Percentiles rank a stretch among this genome's conserved stretches.
These are phyloP conservation scores for Chaetothyriales sp. DNA, from an alignment of 2,329 filamentous ascomycete genomes.

Conservation along the genomic window DNA sequence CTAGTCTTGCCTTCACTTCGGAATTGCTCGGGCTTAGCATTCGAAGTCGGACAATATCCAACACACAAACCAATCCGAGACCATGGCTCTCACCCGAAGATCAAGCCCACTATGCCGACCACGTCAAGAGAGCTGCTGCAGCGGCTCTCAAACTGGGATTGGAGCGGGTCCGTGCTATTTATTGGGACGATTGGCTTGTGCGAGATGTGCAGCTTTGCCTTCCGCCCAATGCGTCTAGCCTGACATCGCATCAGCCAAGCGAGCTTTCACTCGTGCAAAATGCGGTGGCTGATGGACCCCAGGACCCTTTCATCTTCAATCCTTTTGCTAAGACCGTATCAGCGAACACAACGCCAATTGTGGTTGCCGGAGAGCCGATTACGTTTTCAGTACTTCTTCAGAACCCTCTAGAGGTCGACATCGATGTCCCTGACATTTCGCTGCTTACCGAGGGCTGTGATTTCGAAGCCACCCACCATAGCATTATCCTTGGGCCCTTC, in stretches of 20 bases:
- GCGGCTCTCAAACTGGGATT: constrained; percentile 66
- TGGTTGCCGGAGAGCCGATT: constrained; percentile 67
- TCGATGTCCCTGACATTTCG: constrained; percentile 71
- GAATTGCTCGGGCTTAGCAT: constrained; percentile 64
- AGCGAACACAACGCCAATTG: constrained; percentile 50
- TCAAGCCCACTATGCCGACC: constrained; percentile 69
- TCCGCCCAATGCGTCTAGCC: constrained; percentile 43
- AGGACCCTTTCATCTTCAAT: constrained; percentile 88
- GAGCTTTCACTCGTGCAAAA: constrained; percentile 35
- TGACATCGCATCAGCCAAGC: constrained; percentile 49
- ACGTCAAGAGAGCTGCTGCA: constrained; percentile 69
- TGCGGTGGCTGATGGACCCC: constrained; percentile 25
- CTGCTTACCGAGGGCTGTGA: constrained; percentile 61
- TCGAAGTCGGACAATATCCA: constrained; percentile 60
- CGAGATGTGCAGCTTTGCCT: constrained; percentile 61
- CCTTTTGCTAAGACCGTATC: constrained; percentile 48
- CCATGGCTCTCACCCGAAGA: constrained; percentile 48
- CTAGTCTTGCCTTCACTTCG: constrained; percentile 76
- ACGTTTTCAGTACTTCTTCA: constrained; percentile 74
- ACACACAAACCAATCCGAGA: constrained; percentile 25
- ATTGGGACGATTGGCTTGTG: constrained; percentile 94
- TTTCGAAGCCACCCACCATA: constrained; percentile 53
- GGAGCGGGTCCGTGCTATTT: constrained; percentile 59
- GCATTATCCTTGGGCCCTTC: constrained; percentile 62
- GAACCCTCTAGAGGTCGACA: constrained; percentile 85